Evolutionary conservation across 495 filamentous ascomycete genomes (phyloP), one percentile per base, ranked within the genome.

Genomic region (Aspergillus sclerotiicarbonarius): DNA sequence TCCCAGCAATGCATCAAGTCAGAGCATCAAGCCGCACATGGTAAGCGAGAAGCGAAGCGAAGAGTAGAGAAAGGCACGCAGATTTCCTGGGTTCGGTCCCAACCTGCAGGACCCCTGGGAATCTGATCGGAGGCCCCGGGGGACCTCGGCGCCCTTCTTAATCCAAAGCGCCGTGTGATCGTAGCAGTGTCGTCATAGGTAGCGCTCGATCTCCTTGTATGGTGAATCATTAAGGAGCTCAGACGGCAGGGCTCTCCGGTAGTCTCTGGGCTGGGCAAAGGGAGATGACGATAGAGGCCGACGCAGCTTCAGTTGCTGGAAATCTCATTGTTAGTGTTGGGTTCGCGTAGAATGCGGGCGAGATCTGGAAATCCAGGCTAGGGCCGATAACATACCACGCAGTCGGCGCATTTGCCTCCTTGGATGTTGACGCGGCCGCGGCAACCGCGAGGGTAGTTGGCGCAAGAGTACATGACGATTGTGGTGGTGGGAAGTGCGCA

Each of bases 361-460:
- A 15, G 10, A 41, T n/a, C 37, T n/a, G 37, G 37, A 41, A n/a
- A n/a, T 13, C 12, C 5, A 41, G 37, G 1, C 13, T n/a, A n/a
- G 15, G 18, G 37, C 52, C 25, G 50, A 57, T 30, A 32, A 76
- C 77, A 58, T 77, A 80, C 77, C 45, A 73, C 68, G 55, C 77
- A 80, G 64, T 80, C 77, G 15, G 67, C 62, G 66, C 77, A 80
- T 61, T 78, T 78, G 20, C 70, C 70, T 35, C 76, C 76, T 52
- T 68, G 54, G 41, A 66, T 65, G 61, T 78, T 79, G 58, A 69
- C 73, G 43, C 77, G 77, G 57, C 77, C 77, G 59, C 77, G 77
- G 64, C 77, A 80, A 20, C 77, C 77, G 35, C 77, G 77, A 53
- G 76, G 76, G 53, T 80, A 78, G 60, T 80, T 80, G 53, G 74